Evolutionary conservation across 805 yeast species (phyloP).

Genomic region (Teunomyces barrocoloradensis): DNA sequence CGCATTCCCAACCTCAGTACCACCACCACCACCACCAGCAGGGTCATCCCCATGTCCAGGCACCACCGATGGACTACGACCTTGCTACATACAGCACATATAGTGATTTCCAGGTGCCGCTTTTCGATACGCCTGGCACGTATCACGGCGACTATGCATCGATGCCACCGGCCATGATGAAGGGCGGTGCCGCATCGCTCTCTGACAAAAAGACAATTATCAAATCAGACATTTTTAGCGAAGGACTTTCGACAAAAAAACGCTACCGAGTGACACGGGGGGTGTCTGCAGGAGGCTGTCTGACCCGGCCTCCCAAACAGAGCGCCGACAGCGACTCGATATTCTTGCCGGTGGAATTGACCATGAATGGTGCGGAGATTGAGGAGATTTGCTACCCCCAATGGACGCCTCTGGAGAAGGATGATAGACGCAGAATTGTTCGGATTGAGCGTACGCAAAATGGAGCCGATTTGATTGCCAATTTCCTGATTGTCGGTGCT

Average conservation of each 20-base stretch:
- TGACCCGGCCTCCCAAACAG: constrained; percentile 53
- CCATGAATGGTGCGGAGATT: constrained; percentile 44
- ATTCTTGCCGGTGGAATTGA: constrained; percentile 47
- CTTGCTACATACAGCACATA: background rate
- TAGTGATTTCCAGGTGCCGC: background rate
- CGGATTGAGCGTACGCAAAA: constrained; percentile 55
- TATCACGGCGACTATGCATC: background rate
- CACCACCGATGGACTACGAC: constrained; percentile 1
- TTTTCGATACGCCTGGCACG: background rate
- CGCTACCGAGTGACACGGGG: constrained; percentile 52
- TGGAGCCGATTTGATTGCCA: constrained; percentile 45
- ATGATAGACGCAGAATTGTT: constrained; percentile 55
- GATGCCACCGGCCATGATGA: background rate
- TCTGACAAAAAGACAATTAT: background rate
- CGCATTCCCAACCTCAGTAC: background rate
- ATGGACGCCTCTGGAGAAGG: constrained; percentile 47
- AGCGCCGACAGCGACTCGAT: constrained; percentile 24
- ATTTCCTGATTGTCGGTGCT: constrained; percentile 51
- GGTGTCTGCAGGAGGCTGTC: constrained; percentile 55
- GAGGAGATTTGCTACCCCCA: constrained; percentile 49
- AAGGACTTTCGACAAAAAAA: constrained; percentile 7
- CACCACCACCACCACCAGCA: background rate
- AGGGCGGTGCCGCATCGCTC: background rate
- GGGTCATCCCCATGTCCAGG: background rate
- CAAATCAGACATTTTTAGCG: constrained; percentile 6